Evolutionary conservation across 805 yeast species (phyloP), one percentile per base, ranked within the genome.

Genomic region (Candida michaelii): DNA sequence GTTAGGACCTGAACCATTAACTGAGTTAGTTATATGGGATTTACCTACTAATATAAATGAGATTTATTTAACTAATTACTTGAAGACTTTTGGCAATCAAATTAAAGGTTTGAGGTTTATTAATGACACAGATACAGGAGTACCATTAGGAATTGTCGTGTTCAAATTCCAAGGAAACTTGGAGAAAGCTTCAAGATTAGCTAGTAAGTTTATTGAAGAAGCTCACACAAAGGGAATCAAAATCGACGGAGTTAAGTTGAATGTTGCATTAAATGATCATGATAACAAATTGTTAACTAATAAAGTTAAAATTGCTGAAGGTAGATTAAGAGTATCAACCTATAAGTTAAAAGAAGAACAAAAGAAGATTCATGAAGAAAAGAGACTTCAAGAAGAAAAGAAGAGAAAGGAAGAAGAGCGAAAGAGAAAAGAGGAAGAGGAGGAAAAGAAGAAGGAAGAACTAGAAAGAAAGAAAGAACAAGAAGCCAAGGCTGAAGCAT

Each of bases 51-150:
- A 77, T 2, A 70, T 77, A n/a, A 71, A 75, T 33, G 77, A 79
- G 36, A 40, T 60, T 4, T 70, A 69, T 46, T 54, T 70, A 21
- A 49, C 56, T 13, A 79, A 83, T 47, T 80, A 76, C 48, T 77
- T 86, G 48, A 73, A 73, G 31, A 62, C 74, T 17, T 84, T 69
- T 61, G 96, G 96, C 3, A 74, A 73, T 23, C 54, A 69, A 4
- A 71, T 89, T 3, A 70, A 74, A 19, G 80, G 78, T 30, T 63
- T 84, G 37, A 76, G 77, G 45, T 69, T 80, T 45, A 68, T 83
- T 8, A 77, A 74, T 43, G 93, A 89, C 55, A 87, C 91, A 0
- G 69, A 71, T 16, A 81, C 86, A 33, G 96, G 89, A 2, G 84
- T 82, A 14, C 90, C 95, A 0, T 60, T 89, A 30, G 93, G 95